Evolutionary conservation across 106 monocot species (phyloP), one percentile per base, ranked within the genome.

Genomic region (Cymbidium sinense): DNA sequence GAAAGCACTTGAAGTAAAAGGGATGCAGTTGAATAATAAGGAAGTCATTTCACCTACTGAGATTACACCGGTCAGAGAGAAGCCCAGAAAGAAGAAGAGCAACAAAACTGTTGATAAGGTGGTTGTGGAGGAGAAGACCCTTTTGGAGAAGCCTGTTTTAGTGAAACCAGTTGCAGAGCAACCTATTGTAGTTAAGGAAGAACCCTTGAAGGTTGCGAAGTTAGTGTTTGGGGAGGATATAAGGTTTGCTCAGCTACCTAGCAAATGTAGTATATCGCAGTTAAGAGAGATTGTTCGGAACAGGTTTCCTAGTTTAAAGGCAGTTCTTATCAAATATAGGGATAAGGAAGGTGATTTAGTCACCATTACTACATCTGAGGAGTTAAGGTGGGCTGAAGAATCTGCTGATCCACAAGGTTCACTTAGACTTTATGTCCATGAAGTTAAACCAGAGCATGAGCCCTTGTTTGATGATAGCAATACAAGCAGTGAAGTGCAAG

Each of bases 301-400:
- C 23, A 69, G 88, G 75, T 98, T 90, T 78, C 94, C 98, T 29
- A 82, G 81, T 61, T 84, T 86, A 50, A 90, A 90, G 74, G 82
- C 91, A 6, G 75, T 92, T 7, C 91, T 98, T 47, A 77, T 94
- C 18, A 98, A 98, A 62, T 98, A 90, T 79, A 94, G 86, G 76
- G 98, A 98, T 73, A 87, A 79, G 69, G 98, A 98, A 39, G 98
- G 98, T 9, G 98, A 98, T 75, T 81, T 98, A 76, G 88, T 98
- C 43, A 98, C 98, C 10, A 98, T 98, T 69, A 94, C 90, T 55
- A 87, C 89, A 31, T 50, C 82, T 13, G 94, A 98, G 84, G 98
- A 98, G 47, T 79, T 98, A 7, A 90, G 80, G 70, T 94, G 89
- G 91, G 94, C 92, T 17, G 86, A 88, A 78, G 90, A 90, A 50